A percentile compares a stretch with the other conserved stretches of the same genome.
phyloP scores from a whole-genome alignment of 2,329 filamentous ascomycete genomes.

The Neurospora crassa region DNA sequence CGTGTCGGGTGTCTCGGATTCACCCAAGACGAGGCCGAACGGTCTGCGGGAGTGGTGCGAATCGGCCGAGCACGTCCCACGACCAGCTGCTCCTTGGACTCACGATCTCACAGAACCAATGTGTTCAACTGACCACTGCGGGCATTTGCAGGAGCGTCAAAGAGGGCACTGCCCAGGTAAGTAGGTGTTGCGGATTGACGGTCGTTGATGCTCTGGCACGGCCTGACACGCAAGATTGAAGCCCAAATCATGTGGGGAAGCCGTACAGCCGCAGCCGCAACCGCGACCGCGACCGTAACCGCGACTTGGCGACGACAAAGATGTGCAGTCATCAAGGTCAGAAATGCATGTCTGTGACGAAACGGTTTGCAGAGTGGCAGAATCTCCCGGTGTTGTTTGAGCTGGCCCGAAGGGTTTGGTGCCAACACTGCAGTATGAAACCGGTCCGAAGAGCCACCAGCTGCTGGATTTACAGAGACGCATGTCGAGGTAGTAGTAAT shows the following conservation, averaged over 20 bases:
- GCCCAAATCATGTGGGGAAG: not conserved
- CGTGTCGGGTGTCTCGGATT: not conserved
- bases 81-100: not conserved
- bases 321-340: not conserved
- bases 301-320: not conserved
- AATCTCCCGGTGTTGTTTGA: not conserved
- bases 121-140: not conserved
- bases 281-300: not conserved
- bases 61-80: not conserved
- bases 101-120: not conserved
- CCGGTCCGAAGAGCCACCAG: not conserved
- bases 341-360: not conserved
- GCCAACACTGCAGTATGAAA: not conserved
- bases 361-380: not conserved
- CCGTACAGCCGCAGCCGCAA: not conserved
- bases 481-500: no score
- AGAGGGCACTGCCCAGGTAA: not conserved
- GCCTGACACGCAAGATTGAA: not conserved
- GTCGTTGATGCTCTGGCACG: not conserved
- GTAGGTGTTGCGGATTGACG: not conserved
- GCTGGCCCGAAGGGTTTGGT: not conserved
- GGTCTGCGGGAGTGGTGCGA: not conserved
- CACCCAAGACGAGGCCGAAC: not conserved
- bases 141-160: not conserved
- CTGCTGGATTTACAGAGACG: not conserved